These are phyloP conservation scores for Peronospora belbahrii DNA, from an alignment of 352 stramenopile species.

Conservation along the genomic window DNA sequence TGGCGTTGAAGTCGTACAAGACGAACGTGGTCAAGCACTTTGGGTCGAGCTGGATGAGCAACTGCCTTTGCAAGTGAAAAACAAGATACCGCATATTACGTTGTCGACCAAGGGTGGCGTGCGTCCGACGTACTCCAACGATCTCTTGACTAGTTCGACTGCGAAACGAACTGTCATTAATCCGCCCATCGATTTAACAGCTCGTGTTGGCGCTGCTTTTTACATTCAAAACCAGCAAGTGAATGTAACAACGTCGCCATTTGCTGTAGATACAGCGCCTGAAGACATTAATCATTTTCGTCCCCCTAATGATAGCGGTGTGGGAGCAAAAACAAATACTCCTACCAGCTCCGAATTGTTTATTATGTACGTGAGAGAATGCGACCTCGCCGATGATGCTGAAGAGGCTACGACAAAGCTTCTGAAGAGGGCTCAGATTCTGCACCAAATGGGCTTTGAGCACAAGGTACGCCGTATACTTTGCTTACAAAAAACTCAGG, in stretches of 20 bases:
- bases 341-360: constrained; percentile 13
- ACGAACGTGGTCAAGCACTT: constrained; percentile 38
- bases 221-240: constrained; percentile 35
- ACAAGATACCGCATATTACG: constrained; percentile 60
- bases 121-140: constrained; percentile 59
- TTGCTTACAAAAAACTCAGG: constrained; percentile 15
- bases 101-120: constrained; percentile 41
- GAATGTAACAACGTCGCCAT: constrained; percentile 26
- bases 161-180: constrained; percentile 20
- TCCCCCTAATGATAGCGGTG: not conserved
- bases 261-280: constrained; percentile 13
- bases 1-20: constrained; percentile 34
- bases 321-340: not conserved
- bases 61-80: constrained; percentile 33
- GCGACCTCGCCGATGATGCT: constrained; percentile 6
- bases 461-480: constrained; percentile 21
- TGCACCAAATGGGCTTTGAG: constrained; percentile 20
- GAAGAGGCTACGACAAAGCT: constrained; percentile 9
- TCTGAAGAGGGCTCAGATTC: constrained; percentile 20
- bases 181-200: constrained; percentile 17
- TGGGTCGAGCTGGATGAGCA: constrained; percentile 36
- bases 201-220: constrained; percentile 26
- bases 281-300: not conserved
- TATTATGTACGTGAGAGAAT: constrained; percentile 26
- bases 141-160: constrained; percentile 28